Percentiles rank a stretch among this genome's conserved stretches.
Conservation (phyloP, 257 asterid genomes). For the Solanum corneliomulleri region DNA sequence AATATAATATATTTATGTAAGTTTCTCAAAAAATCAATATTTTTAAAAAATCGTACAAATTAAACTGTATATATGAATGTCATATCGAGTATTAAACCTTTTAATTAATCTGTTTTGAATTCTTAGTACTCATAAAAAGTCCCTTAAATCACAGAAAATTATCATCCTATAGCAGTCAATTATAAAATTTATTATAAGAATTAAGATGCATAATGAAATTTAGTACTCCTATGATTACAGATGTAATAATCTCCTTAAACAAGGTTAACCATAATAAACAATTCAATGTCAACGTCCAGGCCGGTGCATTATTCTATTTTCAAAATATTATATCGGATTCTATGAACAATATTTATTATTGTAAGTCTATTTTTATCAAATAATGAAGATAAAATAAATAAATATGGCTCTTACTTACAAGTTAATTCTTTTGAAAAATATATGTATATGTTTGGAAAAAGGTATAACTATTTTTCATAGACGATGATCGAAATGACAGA, state of each 20-base stretch:
- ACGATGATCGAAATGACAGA: too few species aligned
- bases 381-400: neutral
- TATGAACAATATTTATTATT: neutral
- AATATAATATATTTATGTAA: too few species aligned
- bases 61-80: too few species aligned
- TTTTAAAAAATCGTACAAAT: too few species aligned
- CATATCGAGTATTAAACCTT: too few species aligned
- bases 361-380: neutral
- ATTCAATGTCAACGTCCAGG: neutral
- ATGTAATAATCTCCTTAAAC: neutral
- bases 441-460: too few species aligned
- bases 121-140: neutral
- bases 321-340: neutral
- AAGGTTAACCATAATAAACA: neutral
- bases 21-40: too few species aligned
- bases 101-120: too few species aligned
- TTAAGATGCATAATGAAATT: too few species aligned
- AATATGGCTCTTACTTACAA: neutral
- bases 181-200: neutral
- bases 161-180: neutral
- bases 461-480: fast-evolving
- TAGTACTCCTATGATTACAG: neutral
- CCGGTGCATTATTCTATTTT: neutral
- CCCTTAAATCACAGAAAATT: neutral
- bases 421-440: neutral